A percentile compares a stretch with the other conserved stretches of the same genome.
These are phyloP conservation scores for Arthrobotrys conoides DNA, from an alignment of 2,329 filamentous ascomycete species.

Conservation along the genomic window DNA sequence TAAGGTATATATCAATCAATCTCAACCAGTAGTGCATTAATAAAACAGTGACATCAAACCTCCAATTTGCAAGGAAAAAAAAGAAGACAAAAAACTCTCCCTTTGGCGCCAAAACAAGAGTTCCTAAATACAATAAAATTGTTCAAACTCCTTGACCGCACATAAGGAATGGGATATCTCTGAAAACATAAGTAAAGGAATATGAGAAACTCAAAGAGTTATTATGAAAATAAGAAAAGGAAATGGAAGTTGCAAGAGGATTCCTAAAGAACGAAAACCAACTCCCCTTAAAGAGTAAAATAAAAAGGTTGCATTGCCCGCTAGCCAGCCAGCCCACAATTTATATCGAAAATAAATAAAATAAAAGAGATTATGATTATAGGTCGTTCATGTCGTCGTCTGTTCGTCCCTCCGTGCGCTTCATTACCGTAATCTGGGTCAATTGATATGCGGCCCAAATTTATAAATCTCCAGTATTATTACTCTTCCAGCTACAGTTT, in stretches of 20 bases:
- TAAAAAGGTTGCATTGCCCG: slow-evolving; percentile 15
- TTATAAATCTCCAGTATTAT: background rate
- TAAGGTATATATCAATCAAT: background rate
- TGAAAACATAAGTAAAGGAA: background rate
- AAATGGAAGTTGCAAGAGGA: background rate
- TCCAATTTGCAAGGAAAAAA: background rate
- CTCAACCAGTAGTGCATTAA: background rate
- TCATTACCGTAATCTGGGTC: slow-evolving; percentile 16
- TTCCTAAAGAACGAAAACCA: background rate
- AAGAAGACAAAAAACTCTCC: slow-evolving; percentile 1
- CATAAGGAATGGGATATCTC: slow-evolving; percentile 26
- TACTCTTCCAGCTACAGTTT: background rate
- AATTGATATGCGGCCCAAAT: background rate
- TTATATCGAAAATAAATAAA: background rate
- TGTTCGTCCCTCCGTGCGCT: background rate
- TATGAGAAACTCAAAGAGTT: too few relatives aligned
- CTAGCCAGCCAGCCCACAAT: slow-evolving; percentile 31
- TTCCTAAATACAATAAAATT: background rate
- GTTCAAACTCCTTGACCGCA: slow-evolving; percentile 6
- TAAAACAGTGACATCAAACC: background rate
- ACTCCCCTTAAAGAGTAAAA: background rate
- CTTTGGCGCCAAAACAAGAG: slow-evolving; percentile 8
- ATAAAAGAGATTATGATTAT: background rate
- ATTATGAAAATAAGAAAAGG: background rate
- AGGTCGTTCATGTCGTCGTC: slow-evolving; percentile 3